Conservation (phyloP, 1,284 basidiomycete species). For the Ustilago cynodontis region DNA sequence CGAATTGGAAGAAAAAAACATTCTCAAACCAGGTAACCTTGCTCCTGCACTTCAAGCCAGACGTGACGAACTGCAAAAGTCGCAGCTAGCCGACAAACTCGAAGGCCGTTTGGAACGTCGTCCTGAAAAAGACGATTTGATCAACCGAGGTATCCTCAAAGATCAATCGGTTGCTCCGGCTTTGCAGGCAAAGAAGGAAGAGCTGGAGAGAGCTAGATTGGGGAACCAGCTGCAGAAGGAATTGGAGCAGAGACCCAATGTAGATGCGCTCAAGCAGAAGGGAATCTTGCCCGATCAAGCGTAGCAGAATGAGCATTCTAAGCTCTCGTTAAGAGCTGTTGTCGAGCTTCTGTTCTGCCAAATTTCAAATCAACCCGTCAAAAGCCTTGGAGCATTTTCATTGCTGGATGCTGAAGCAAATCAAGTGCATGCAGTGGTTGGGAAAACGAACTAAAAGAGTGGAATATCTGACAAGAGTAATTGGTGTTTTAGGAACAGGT, state of each 20-base stretch:
- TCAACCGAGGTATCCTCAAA: slow-evolving; percentile 57
- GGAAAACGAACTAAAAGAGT: no score
- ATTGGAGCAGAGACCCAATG: slow-evolving; percentile 74
- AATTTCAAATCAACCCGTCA: no score
- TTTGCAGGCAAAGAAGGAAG: slow-evolving; percentile 78
- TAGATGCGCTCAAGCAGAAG: slow-evolving; percentile 79
- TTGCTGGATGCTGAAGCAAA: no score
- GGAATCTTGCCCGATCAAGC: slow-evolving; percentile 76
- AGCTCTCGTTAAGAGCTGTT: no score
- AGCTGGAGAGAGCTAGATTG: slow-evolving; percentile 70
- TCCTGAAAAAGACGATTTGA: slow-evolving; percentile 56
- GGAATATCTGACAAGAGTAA: no score
- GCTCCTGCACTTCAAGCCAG: slow-evolving; percentile 58
- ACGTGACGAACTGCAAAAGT: slow-evolving; percentile 55
- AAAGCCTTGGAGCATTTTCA: no score
- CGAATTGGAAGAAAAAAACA: slow-evolving; percentile 73
- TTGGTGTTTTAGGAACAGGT: no score
- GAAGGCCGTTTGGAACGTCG: slow-evolving; percentile 55
- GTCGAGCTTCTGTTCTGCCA: no score
- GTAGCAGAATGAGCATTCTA: slow-evolving; percentile 33
- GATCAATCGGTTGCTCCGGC: slow-evolving; percentile 80
- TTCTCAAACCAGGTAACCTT: slow-evolving; percentile 44
- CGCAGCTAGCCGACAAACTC: slow-evolving; percentile 54
- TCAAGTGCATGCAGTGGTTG: no score
- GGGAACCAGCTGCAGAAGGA: slow-evolving; percentile 51